These are phyloP conservation scores for Tricladium varicosporioides DNA, from an alignment of 2,329 filamentous ascomycete species.

Conservation along the genomic window DNA sequence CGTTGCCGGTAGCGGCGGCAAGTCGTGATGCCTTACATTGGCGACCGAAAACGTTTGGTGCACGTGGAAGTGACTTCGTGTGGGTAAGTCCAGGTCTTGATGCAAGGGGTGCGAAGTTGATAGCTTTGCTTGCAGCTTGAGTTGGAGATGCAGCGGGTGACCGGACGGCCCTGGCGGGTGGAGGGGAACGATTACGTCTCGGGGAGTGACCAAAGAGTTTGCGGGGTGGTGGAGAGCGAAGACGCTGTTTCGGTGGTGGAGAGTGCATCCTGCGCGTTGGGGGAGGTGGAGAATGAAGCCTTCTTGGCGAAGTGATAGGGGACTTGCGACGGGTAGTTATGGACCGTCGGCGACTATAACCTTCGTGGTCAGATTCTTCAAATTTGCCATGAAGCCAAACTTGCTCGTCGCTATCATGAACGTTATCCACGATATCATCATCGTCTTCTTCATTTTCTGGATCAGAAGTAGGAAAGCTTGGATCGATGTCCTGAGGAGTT, in stretches of 20 bases:
- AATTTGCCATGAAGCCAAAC: conserved; percentile 71
- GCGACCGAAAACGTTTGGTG: conserved; percentile 66
- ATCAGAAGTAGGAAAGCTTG: conserved; percentile 93
- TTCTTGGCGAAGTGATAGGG: conserved; percentile 58
- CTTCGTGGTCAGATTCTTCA: conserved; percentile 63
- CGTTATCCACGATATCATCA: conserved; percentile 55
- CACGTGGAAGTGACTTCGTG: conserved; percentile 84
- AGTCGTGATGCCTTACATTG: conserved; percentile 41
- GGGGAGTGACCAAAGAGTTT: conserved; percentile 33
- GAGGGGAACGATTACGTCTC: conserved; percentile 66
- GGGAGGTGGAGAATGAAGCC: conserved; percentile 54
- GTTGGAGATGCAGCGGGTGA: conserved; percentile 48
- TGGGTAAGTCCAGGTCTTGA: conserved; percentile 67
- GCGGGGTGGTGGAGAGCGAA: conserved; percentile 35
- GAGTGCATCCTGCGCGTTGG: conserved; percentile 37
- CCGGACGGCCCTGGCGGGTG: conserved; percentile 52
- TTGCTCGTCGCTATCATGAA: conserved; percentile 64
- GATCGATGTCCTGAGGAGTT: conserved; percentile 96
- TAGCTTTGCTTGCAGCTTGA: conserved; percentile 39
- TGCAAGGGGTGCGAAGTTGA: conserved; percentile 46
- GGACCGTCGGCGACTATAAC: conserved; percentile 46
- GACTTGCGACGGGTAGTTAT: conserved; percentile 43
- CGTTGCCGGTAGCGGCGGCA: conserved; percentile 40
- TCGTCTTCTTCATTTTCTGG: conserved; percentile 82
- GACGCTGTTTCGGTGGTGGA: conserved; percentile 36